These are phyloP conservation scores for Oryza rufipogon DNA, from an alignment of 176 grass and related monocot species.

Conservation along the genomic window DNA sequence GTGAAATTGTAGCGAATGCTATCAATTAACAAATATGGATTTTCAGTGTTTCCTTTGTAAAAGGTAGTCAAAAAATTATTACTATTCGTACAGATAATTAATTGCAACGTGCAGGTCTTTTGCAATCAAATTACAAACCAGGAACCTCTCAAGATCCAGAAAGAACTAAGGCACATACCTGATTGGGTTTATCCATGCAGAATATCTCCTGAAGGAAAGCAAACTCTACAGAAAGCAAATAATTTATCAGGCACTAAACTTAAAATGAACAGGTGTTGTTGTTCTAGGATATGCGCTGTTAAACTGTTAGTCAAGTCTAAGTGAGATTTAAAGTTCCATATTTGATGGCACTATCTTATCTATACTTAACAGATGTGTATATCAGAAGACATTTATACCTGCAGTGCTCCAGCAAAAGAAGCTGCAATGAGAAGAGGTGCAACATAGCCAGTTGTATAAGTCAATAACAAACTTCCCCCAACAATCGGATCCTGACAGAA, in stretches of 20 bases:
- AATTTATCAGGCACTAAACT: constrained; percentile 30
- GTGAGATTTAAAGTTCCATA: constrained; percentile 6
- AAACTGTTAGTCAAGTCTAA: constrained; percentile 21
- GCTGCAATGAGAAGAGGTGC: constrained; percentile 94
- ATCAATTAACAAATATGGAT: no score
- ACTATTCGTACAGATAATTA: background rate
- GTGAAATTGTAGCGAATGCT: no score
- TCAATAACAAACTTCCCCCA: constrained; percentile 88
- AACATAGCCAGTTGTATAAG: constrained; percentile 95
- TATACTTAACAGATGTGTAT: background rate
- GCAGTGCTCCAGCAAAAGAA: constrained; percentile 95
- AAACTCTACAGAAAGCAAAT: constrained; percentile 65
- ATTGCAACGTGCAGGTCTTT: background rate
- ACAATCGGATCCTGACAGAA: constrained; percentile 79
- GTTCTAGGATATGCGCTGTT: background rate
- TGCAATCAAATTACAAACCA: constrained; percentile 3
- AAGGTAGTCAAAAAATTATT: no score
- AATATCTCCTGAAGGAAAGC: constrained; percentile 89
- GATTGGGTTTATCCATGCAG: constrained; percentile 93
- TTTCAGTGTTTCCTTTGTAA: no score
- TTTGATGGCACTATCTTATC: constrained; percentile 26
- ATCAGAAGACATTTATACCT: constrained; percentile 47
- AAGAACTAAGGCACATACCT: constrained; percentile 62
- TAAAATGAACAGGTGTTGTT: constrained; percentile 9
- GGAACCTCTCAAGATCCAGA: constrained; percentile 19